Evolutionary conservation across 2,329 filamentous ascomycete species (phyloP), one percentile per base, ranked within the genome.

Genomic region (Ophiostoma piceae): DNA sequence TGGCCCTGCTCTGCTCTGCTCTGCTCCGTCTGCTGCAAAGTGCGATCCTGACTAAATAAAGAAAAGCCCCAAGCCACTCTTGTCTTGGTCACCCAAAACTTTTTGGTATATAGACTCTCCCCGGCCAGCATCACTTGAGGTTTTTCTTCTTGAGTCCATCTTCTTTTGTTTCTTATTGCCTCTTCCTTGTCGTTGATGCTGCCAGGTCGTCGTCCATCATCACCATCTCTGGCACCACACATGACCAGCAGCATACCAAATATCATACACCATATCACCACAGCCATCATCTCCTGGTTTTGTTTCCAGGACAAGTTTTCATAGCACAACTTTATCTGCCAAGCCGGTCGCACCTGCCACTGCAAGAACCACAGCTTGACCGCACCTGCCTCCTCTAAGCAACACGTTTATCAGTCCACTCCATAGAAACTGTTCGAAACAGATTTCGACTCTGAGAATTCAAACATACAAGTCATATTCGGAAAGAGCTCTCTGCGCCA

Each of bases 321-420:
- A 64, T 5, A 32, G 12, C 26, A 37, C 11, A 35, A 35, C 14
- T 35, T 35, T 4, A n/a, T 64, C 16, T 35, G 14, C 60, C 29
- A 64, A 64, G 29, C 29, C 32, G 26, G 60, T 64, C 60, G 60
- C 60, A 64, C 60, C 60, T 64, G 29, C 57, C 57, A 62, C 57
- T 26, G 26, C 57, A 62, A 62, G 9, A 62, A 16, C 29, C 57
- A 32, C 57, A 32, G 7, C 57, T 32, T 32, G 26, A 60, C 54
- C 22, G 12, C 29, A 32, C 32, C 16, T 64, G 32, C 60, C 60
- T 11, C n/a, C 32, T 35, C 14, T 32, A 4, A 32, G 12, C 57
- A 19, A 4, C 2, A 19, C 19, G 16, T 47, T n/a, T 47, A n/a
- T 4, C 16, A 47, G 16, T n/a, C 43, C 43, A n/a, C 16, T 4